Base-by-base conservation (phyloP, 179 eudicot genomes). In the Amaranthus tricolor region DNA sequence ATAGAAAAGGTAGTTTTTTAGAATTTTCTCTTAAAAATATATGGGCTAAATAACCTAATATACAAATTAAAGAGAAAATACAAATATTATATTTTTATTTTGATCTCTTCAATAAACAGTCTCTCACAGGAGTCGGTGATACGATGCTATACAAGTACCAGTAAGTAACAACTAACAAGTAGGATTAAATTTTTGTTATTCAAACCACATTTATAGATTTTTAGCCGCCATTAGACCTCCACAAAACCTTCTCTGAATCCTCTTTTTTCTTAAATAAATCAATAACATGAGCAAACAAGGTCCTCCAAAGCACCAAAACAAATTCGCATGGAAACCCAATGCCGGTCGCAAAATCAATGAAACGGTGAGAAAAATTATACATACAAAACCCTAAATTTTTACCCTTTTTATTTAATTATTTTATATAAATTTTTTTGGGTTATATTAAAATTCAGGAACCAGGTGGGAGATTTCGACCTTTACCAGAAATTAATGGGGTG, bases 231-330 rank as follows among this genome's bases (percentile, higher is more conserved):
- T 31, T 31, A 31, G 3, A 31, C 40, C 40, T 31, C 40, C 40
- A 31, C 40, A 31, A 31, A 31, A 31, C 40, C 40, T 31, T 31
- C 21, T 16, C 9, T 64, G 12, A 43, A 24, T 31, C 68, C n/a
- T 24, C 47, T 62, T 12, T 12, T 6, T 12, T 14, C n/a, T 1
- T 13, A 14, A 8, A 2, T 43, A 17, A 17, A 13, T 63, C 50
- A 64, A 44, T 6, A 82, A 70, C 71, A 91, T 88, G 93, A 90
- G 93, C 86, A 77, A 79, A 10, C 84, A 76, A 85, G 97, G 97
- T 68, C 93, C 97, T 4, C 98, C 96, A 5, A 88, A 89, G 77
- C 98, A 94, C 80, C 90, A 78, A 61, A 92, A 94, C 88, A 88
- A 82, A 24, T 81, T 71, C 80, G 98, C 95, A 44, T 94, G 98